A percentile compares a stretch with the other conserved stretches of the same genome.
These are phyloP conservation scores for Penicillium paradoxum DNA, from an alignment of 495 filamentous ascomycete species.

Conservation along the genomic window DNA sequence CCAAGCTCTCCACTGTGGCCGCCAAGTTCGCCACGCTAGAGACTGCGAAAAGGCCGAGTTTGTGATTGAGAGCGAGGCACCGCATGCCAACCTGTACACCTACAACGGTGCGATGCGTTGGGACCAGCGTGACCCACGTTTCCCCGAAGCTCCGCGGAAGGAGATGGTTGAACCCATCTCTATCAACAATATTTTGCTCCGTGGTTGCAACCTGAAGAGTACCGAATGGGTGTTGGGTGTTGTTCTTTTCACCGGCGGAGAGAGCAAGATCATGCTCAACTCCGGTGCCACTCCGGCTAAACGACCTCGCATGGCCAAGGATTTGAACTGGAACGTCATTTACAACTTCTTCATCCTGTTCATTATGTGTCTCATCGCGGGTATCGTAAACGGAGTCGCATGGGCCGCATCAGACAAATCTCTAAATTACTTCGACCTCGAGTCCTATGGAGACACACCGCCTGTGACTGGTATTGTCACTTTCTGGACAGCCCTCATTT, in stretches of 20 bases:
- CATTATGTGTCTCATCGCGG: slow-evolving; percentile 82
- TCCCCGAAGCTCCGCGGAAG: slow-evolving; percentile 52
- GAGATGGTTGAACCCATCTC: slow-evolving; percentile 88
- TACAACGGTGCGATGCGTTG: slow-evolving; percentile 88
- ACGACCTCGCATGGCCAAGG: slow-evolving; percentile 80
- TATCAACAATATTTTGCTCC: slow-evolving; percentile 91
- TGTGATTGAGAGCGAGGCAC: slow-evolving; percentile 81
- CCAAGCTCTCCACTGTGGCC: slow-evolving; percentile 81
- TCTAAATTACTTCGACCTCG: slow-evolving; percentile 78
- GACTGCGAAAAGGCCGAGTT: slow-evolving; percentile 90
- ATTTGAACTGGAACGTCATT: slow-evolving; percentile 95
- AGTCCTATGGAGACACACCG: slow-evolving; percentile 72
- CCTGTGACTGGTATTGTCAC: slow-evolving; percentile 86
- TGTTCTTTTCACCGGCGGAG: slow-evolving; percentile 93
- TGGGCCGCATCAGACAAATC: slow-evolving; percentile 74
- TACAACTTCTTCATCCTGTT: slow-evolving; percentile 94
- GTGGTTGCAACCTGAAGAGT: slow-evolving; percentile 89
- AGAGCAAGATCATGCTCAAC: slow-evolving; percentile 99
- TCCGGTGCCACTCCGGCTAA: slow-evolving; percentile 96
- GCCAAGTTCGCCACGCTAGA: slow-evolving; percentile 76
- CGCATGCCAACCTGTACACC: slow-evolving; percentile 88
- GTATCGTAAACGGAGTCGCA: slow-evolving; percentile 74
- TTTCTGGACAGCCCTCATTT: slow-evolving; percentile 89
- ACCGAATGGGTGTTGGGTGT: slow-evolving; percentile 95
- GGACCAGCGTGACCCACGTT: slow-evolving; percentile 64